These are phyloP conservation scores for Hypoxylon fragiforme DNA, from an alignment of 495 filamentous ascomycete genomes.

Conservation along the genomic window DNA sequence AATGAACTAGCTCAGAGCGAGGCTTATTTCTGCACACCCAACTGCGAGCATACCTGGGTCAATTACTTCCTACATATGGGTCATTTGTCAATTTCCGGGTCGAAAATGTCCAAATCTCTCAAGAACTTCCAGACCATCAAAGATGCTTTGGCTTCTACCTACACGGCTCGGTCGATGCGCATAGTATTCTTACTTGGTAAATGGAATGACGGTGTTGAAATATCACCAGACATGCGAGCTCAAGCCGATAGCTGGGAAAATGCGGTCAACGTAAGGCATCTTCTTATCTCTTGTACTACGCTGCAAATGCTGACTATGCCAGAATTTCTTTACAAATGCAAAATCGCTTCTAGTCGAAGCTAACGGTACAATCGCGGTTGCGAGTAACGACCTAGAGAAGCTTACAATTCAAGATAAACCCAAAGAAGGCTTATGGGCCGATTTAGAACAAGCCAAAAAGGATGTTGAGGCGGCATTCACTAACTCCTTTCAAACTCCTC, in stretches of 20 bases:
- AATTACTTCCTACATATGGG: conserved; percentile 98
- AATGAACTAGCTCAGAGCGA: conserved; percentile 95
- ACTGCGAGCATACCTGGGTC: conserved; percentile 74
- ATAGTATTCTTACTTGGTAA: conserved; percentile 85
- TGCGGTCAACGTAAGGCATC: conserved; percentile 62
- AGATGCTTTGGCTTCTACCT: conserved; percentile 73
- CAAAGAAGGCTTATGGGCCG: conserved; percentile 35
- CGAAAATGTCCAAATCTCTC: conserved; percentile 92
- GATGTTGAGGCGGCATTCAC: conserved; percentile 68
- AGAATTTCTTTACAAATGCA: conserved; percentile 88
- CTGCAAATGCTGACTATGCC: conserved; percentile 8
- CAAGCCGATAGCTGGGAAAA: conserved; percentile 78
- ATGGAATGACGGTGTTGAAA: conserved; percentile 92
- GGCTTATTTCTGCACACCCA: conserved; percentile 69
- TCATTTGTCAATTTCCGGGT: conserved; percentile 84
- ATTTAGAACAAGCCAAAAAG: conserved; percentile 65
- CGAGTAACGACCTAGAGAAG: conserved; percentile 49
- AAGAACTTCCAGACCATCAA: conserved; percentile 98
- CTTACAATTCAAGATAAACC: conserved; percentile 42
- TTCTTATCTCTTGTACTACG: neutral
- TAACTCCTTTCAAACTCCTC: conserved; percentile 88
- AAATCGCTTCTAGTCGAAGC: conserved; percentile 59
- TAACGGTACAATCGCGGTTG: conserved; percentile 24
- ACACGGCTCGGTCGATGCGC: conserved; percentile 77
- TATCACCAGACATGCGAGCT: conserved; percentile 78